Evolutionary conservation across 768 basidiomycete species (phyloP).

Genomic region (Lactifluus pinguis): DNA sequence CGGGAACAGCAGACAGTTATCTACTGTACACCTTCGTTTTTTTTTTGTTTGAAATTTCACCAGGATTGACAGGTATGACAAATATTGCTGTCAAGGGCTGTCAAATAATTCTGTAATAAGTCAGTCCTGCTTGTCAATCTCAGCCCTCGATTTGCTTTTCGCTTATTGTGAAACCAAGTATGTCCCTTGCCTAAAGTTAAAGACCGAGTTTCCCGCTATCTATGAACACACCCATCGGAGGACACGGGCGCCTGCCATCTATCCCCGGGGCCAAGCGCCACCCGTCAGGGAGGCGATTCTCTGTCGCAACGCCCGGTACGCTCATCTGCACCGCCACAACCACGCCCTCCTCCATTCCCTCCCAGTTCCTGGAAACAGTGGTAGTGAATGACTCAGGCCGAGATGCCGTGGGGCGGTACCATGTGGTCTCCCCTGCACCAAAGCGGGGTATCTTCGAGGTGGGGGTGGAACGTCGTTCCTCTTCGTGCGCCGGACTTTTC

Average conservation of each 20-base stretch:
- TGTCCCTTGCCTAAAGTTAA: too few species aligned
- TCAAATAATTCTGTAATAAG: not conserved
- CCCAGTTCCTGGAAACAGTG: not conserved
- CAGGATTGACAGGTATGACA: not conserved
- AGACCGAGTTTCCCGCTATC: conserved; percentile 2
- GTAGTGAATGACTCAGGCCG: not conserved
- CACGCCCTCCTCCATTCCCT: not conserved
- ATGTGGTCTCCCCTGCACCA: not conserved
- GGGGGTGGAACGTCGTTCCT: too few species aligned
- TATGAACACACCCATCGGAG: conserved; percentile 55
- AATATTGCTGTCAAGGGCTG: not conserved
- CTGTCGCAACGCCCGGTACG: not conserved
- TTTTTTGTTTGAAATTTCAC: not conserved
- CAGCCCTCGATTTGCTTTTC: not conserved
- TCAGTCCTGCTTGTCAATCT: not conserved
- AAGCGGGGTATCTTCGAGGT: not conserved
- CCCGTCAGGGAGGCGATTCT: conserved; percentile 29
- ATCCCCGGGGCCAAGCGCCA: conserved; percentile 43
- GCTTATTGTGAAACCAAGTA: too few species aligned
- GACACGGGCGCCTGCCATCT: conserved; percentile 48
- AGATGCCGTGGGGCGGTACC: not conserved
- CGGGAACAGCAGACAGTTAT: not conserved
- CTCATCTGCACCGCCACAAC: not conserved
- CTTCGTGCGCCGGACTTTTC: not conserved
- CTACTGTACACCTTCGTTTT: not conserved